A percentile compares a stretch with the other conserved stretches of the same genome.
phyloP scores from a whole-genome alignment of 2,329 filamentous ascomycete species.

The Trichoderma afroharzianum region DNA sequence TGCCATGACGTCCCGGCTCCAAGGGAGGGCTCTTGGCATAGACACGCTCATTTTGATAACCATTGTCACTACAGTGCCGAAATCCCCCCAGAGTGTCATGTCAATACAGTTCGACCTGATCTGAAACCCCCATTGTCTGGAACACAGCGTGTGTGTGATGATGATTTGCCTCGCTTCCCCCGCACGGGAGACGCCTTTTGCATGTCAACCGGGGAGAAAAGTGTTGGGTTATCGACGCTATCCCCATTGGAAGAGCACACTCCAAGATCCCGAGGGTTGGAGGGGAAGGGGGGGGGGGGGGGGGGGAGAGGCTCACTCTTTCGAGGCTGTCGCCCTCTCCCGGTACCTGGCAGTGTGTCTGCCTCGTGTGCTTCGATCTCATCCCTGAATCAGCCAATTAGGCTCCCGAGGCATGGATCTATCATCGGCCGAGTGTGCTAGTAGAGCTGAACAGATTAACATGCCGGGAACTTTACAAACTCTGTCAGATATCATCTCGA shows the following conservation, averaged over 20 bases:
- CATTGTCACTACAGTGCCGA: not conserved
- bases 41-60: not conserved
- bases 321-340: not conserved
- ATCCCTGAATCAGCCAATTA: slow-evolving; percentile 2
- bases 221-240: not conserved
- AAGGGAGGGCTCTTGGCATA: not conserved
- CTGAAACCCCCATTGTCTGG: not conserved
- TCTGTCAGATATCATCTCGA: slow-evolving; percentile 10
- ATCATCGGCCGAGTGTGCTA: not conserved
- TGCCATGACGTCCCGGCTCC: not conserved
- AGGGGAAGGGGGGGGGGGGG: too few relatives aligned
- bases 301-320: not conserved
- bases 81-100: not conserved
- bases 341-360: not conserved
- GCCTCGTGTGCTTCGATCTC: not conserved
- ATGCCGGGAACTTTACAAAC: not conserved
- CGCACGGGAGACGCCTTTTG: not conserved
- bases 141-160: not conserved
- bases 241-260: not conserved
- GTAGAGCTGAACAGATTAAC: not conserved
- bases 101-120: not conserved
- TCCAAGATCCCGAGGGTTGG: not conserved
- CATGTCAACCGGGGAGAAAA: not conserved
- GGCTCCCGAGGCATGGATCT: not conserved
- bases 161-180: not conserved